Evolutionary conservation across 2,329 filamentous ascomycete species (phyloP), one percentile per base, ranked within the genome.

Genomic region (Fusarium sp.): DNA sequence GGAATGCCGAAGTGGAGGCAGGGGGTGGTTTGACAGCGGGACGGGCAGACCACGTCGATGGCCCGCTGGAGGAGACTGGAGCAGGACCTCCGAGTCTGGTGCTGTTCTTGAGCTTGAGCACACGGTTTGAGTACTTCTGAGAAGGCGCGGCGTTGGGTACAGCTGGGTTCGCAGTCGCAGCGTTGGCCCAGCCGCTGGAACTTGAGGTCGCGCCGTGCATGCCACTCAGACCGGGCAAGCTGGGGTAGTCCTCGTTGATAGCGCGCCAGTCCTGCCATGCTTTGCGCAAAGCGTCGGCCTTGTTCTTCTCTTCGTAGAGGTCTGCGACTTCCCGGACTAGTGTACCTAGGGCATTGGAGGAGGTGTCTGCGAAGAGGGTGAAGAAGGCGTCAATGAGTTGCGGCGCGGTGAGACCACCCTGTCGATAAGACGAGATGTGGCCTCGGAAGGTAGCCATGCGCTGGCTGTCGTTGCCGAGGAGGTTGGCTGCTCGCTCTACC

Each of bases 231-330:
- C 92, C 92, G 1, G 95, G 95, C 1, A 98, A 84, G 2, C 93
- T 94, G 1, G 95, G 95, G 73, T 98, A 98, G 78, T 98, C 95
- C 80, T 98, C 95, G 72, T 97, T 97, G 81, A 97, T 96, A 39
- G 94, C 94, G 48, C 94, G 93, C 94, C 95, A 98, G 80, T 97
- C 93, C 73, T 94, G 94, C 94, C 95, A 98, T 1, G 95, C 94
- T 74, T 92, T 92, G 28, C 94, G 88, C 4, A 99, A 83, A 1
- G 84, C 86, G 55, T 92, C 90, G 1, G 90, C 90, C 78, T 97
- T 97, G 16, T 80, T 78, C 52, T 91, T 87, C 72, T 97, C 92
- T 73, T 99, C 95, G 74, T 96, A 98, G 11, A 99, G 89, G 55
- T 98, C 95, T 6, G 95, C 93, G 4, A 98, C 88, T 78, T 99